Percentiles rank a stretch among this genome's conserved stretches.
Evolutionary conservation across 306 rosid genomes (phyloP).

Genomic region (Quillaja saponaria): DNA sequence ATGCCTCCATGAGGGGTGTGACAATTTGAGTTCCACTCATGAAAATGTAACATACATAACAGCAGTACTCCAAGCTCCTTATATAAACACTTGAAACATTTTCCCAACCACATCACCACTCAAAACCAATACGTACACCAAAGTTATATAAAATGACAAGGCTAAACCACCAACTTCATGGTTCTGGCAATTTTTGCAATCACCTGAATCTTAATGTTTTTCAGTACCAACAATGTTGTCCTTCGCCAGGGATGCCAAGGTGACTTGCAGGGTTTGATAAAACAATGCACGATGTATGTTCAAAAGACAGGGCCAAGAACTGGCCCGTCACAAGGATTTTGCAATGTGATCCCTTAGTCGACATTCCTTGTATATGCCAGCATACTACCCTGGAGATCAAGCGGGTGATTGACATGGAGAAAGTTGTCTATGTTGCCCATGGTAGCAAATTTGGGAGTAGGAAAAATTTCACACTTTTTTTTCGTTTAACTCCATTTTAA

Average conservation of each 20-base stretch:
- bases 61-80: too few relatives aligned
- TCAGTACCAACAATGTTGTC: neutral
- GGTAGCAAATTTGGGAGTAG: too few relatives aligned
- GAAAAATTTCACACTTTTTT: too few relatives aligned
- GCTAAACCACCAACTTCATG: neutral
- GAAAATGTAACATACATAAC: too few relatives aligned
- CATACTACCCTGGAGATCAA: slow-evolving; percentile 16
- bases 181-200: slow-evolving; percentile 6
- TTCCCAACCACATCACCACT: too few relatives aligned
- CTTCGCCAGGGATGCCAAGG: slow-evolving; percentile 29
- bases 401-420: slow-evolving; percentile 26
- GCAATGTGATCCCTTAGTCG: slow-evolving; percentile 16
- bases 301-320: neutral
- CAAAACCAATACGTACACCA: too few relatives aligned
- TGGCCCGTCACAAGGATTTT: slow-evolving; percentile 23
- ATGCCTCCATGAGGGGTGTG: too few relatives aligned
- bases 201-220: neutral
- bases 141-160: slow-evolving; percentile 24
- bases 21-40: too few relatives aligned
- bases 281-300: slow-evolving; percentile 23
- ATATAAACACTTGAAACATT: too few relatives aligned
- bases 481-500: too few relatives aligned
- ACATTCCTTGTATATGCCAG: slow-evolving; percentile 27
- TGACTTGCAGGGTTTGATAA: slow-evolving; percentile 23
- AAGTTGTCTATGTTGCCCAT: slow-evolving; percentile 8